Evolutionary conservation across 345 rosid genomes (phyloP).

Genomic region (Corchorus olitorius): DNA sequence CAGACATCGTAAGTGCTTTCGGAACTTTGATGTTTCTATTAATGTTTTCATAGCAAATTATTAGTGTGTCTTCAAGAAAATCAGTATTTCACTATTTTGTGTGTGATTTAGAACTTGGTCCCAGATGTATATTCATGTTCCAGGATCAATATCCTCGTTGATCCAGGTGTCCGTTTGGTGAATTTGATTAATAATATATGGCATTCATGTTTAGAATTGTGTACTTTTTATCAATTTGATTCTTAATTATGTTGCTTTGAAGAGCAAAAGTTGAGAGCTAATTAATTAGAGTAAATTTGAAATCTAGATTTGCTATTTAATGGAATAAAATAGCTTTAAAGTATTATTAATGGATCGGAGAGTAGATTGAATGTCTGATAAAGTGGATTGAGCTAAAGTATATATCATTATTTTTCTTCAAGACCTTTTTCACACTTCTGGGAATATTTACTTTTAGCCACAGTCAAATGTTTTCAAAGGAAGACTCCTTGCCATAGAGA

Average conservation of each 20-base stretch:
- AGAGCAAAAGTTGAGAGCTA: not conserved
- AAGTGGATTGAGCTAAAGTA: not conserved
- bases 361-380: not conserved
- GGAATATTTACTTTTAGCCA: too few species aligned
- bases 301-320: not conserved
- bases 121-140: not conserved
- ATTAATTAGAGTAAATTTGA: not conserved
- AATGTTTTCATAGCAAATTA: not conserved
- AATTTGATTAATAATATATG: not conserved
- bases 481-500: not conserved
- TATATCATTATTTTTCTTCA: not conserved
- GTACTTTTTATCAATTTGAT: not conserved
- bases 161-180: not conserved
- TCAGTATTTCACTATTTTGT: not conserved
- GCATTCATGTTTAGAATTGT: not conserved
- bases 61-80: not conserved
- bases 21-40: not conserved
- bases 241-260: not conserved
- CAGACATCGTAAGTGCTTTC: slow-evolving; percentile 31
- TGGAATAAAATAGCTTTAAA: not conserved
- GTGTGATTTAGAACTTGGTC: not conserved
- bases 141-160: not conserved
- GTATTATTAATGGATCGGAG: not conserved
- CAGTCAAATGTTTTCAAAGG: not conserved
- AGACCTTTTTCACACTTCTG: too few species aligned